A percentile compares a stretch with the other conserved stretches of the same genome.
These are phyloP conservation scores for Rhodofomes roseus DNA, from an alignment of 1,284 basidiomycete genomes.

Conservation along the genomic window DNA sequence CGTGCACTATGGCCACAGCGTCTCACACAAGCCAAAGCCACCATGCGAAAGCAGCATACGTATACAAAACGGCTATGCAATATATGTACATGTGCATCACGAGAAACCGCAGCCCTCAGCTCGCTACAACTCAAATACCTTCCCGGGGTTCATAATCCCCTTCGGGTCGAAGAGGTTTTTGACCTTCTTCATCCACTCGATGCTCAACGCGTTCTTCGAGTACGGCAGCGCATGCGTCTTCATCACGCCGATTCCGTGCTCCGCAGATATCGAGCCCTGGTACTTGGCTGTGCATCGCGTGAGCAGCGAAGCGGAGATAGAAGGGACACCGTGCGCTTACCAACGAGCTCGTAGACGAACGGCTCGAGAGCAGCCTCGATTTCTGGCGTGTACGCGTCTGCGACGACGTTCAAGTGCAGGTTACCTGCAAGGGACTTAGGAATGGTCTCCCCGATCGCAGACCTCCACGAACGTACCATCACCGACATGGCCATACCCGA, in stretches of 20 bases:
- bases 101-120: not conserved
- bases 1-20: not conserved
- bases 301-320: not conserved
- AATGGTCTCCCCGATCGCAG: not conserved
- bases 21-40: not conserved
- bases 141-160: slow-evolving; percentile 89
- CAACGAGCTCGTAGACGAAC: slow-evolving; percentile 92
- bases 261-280: slow-evolving; percentile 92
- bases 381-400: slow-evolving; percentile 77
- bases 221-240: slow-evolving; percentile 92
- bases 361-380: slow-evolving; percentile 90
- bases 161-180: slow-evolving; percentile 91
- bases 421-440: slow-evolving; percentile 58
- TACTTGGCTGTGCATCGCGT: slow-evolving; percentile 45
- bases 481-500: slow-evolving; percentile 96
- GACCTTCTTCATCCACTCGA: slow-evolving; percentile 88
- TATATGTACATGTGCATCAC: slow-evolving; percentile 14
- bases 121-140: slow-evolving; percentile 44
- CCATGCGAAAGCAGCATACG: not conserved
- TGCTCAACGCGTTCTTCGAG: slow-evolving; percentile 78
- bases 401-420: slow-evolving; percentile 93
- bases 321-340: slow-evolving; percentile 38
- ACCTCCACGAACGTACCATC: slow-evolving; percentile 62
- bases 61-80: not conserved
- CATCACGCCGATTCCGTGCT: slow-evolving; percentile 95